Evolutionary conservation across 2,329 filamentous ascomycete species (phyloP).

Genomic region (Cladosporium sp.): DNA sequence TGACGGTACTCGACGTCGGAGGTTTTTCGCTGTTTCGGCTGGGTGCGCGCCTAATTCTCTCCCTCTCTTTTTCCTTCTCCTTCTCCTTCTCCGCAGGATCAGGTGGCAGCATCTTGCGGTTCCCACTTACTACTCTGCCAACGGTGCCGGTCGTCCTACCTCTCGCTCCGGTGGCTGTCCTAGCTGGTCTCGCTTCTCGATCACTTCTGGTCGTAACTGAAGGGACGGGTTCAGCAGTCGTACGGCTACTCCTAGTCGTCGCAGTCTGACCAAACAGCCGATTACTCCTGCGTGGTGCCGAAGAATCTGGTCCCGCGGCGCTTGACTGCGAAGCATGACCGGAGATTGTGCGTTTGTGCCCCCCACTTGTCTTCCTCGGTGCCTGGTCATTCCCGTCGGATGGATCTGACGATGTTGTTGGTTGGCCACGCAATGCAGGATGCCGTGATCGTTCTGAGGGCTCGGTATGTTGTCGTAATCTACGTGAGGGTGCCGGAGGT

Average conservation of each 20-base stretch:
- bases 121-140: constrained; percentile 82
- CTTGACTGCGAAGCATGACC: constrained; percentile 55
- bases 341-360: constrained; percentile 87
- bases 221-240: constrained; percentile 43
- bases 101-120: constrained; percentile 56
- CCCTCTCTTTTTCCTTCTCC: constrained; percentile 45
- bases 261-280: constrained; percentile 58
- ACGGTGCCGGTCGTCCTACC: constrained; percentile 64
- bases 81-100: constrained; percentile 54
- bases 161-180: constrained; percentile 61
- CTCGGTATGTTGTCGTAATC: constrained; percentile 23
- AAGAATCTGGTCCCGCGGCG: constrained; percentile 30
- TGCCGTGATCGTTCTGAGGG: constrained; percentile 23
- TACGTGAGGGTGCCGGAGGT: constrained; percentile 1
- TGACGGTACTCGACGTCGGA: constrained; percentile 13
- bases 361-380: constrained; percentile 14
- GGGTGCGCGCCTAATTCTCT: constrained; percentile 47
- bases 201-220: constrained; percentile 57
- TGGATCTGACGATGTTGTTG: constrained; percentile 35
- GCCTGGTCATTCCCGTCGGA: constrained; percentile 22
- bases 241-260: constrained; percentile 55
- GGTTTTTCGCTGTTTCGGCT: constrained; percentile 49
- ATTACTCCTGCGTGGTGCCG: constrained; percentile 41
- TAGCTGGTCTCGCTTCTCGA: constrained; percentile 42
- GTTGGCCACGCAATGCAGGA: constrained; percentile 35